Percentiles rank a stretch among this genome's conserved stretches.
Evolutionary conservation across 2,329 filamentous ascomycete species (phyloP).

Genomic region (Xylaria sp.): DNA sequence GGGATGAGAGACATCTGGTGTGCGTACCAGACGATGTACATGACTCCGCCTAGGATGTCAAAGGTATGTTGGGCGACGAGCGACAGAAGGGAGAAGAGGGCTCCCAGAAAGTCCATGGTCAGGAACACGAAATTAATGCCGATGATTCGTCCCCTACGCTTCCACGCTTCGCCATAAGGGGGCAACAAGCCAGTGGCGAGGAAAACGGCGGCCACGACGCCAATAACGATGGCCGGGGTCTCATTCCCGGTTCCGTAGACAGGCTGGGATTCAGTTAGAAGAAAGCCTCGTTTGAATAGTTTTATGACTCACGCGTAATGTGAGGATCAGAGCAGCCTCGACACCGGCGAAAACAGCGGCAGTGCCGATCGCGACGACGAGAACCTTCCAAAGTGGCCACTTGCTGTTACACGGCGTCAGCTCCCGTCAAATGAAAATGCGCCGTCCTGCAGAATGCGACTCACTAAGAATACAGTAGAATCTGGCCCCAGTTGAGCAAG

Average conservation of each 20-base stretch:
- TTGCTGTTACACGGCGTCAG: slow-evolving; percentile 48
- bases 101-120: slow-evolving; percentile 67
- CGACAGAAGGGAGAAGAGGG: slow-evolving; percentile 71
- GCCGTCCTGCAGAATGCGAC: slow-evolving; percentile 10
- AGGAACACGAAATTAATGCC: slow-evolving; percentile 70
- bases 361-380: slow-evolving; percentile 53
- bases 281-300: not conserved
- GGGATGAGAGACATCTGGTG: not conserved
- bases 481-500: slow-evolving; percentile 54
- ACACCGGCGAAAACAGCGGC: slow-evolving; percentile 60
- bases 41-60: slow-evolving; percentile 67
- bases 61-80: slow-evolving; percentile 70
- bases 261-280: slow-evolving; percentile 51
- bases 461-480: slow-evolving; percentile 50
- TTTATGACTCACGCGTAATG: slow-evolving; percentile 57
- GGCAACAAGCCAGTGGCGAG: slow-evolving; percentile 67
- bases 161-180: slow-evolving; percentile 71
- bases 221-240: slow-evolving; percentile 65
- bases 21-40: slow-evolving; percentile 69
- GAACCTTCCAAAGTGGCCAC: slow-evolving; percentile 60
- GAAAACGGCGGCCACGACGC: slow-evolving; percentile 66
- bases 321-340: slow-evolving; percentile 66
- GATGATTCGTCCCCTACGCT: slow-evolving; percentile 68
- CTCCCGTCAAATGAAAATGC: no score
- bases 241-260: slow-evolving; percentile 64